Percentiles rank a stretch among this genome's conserved stretches.
Evolutionary conservation across 208 protist genomes (phyloP).

Genomic region (Trypanosoma mega): DNA sequence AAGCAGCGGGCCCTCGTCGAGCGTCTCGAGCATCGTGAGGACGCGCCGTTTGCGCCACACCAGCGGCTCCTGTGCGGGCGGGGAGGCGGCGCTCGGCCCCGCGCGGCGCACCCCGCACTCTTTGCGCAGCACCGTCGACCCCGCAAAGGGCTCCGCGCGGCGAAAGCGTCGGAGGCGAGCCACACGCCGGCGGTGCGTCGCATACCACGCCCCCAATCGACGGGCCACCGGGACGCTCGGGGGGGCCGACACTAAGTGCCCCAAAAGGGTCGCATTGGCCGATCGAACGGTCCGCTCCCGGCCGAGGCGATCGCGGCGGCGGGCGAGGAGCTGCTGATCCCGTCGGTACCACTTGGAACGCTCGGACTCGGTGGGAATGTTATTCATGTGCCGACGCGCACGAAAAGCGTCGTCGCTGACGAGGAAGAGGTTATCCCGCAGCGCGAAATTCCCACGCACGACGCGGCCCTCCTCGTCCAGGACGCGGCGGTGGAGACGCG

Average conservation of each 20-base stretch:
- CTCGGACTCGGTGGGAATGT: slow-evolving; percentile 30
- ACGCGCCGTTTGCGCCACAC: slow-evolving; percentile 38
- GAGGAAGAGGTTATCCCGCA: slow-evolving; percentile 36
- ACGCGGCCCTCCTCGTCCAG: slow-evolving; percentile 39
- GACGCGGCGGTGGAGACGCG: slow-evolving; percentile 40
- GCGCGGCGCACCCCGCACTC: slow-evolving; percentile 19
- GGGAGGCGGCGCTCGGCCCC: neutral
- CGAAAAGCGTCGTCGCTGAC: slow-evolving; percentile 35
- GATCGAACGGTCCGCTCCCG: slow-evolving; percentile 11
- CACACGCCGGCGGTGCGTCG: slow-evolving; percentile 42
- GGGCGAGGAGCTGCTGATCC: slow-evolving; percentile 33
- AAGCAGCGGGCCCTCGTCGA: slow-evolving; percentile 33
- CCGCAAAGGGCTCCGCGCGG: slow-evolving; percentile 49
- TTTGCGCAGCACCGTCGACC: slow-evolving; percentile 34
- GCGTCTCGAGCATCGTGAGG: slow-evolving; percentile 25
- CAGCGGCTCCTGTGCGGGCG: slow-evolving; percentile 22
- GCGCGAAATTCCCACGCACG: slow-evolving; percentile 30
- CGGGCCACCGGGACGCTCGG: slow-evolving; percentile 34
- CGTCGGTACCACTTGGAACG: slow-evolving; percentile 30
- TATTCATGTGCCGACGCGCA: slow-evolving; percentile 41
- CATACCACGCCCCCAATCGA: slow-evolving; percentile 47
- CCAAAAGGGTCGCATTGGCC: slow-evolving; percentile 39
- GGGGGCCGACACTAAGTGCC: slow-evolving; percentile 33
- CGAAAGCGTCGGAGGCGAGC: slow-evolving; percentile 43
- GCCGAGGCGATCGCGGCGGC: slow-evolving; percentile 22